Percentiles rank a stretch among this genome's conserved stretches.
These are phyloP conservation scores for Globomyces pollinis-pini DNA, from an alignment of 192 early-diverging fungal species.

Conservation along the genomic window DNA sequence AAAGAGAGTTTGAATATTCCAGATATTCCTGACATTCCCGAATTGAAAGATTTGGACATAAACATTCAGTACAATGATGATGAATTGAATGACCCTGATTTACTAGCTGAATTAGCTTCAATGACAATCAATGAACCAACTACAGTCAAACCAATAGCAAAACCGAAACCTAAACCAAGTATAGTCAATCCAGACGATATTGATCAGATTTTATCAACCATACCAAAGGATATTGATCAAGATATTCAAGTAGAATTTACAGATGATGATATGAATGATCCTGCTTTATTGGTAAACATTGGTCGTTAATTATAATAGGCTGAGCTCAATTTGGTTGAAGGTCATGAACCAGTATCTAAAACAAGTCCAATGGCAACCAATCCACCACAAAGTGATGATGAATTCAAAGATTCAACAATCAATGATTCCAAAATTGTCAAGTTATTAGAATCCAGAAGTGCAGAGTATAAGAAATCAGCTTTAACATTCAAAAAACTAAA, in stretches of 20 bases:
- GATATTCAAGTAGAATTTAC: conserved; percentile 57
- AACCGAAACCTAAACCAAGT: neutral
- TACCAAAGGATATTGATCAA: conserved; percentile 26
- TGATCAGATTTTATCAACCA: neutral
- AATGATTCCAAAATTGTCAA: too few species aligned
- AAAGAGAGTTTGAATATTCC: too few species aligned
- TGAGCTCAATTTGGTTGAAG: too few species aligned
- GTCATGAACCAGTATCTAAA: too few species aligned
- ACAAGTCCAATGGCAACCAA: too few species aligned
- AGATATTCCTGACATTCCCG: too few species aligned
- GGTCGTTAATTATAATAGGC: too few species aligned
- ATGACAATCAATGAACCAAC: conserved; percentile 10
- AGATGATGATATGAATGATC: conserved; percentile 71
- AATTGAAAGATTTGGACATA: too few species aligned
- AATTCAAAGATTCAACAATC: too few species aligned
- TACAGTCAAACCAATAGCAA: neutral
- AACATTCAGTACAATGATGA: conserved; percentile 61
- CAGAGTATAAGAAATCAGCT: conserved; percentile 57
- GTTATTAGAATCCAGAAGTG: conserved; percentile 18
- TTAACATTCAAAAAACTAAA: conserved; percentile 43
- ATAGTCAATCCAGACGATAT: neutral
- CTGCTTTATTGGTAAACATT: conserved; percentile 62
- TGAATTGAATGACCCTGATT: conserved; percentile 67
- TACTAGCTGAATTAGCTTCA: conserved; percentile 43
- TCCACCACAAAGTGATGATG: too few species aligned